Conservation (phyloP, 2,329 filamentous ascomycete species). For the Trichoderma sp. region DNA sequence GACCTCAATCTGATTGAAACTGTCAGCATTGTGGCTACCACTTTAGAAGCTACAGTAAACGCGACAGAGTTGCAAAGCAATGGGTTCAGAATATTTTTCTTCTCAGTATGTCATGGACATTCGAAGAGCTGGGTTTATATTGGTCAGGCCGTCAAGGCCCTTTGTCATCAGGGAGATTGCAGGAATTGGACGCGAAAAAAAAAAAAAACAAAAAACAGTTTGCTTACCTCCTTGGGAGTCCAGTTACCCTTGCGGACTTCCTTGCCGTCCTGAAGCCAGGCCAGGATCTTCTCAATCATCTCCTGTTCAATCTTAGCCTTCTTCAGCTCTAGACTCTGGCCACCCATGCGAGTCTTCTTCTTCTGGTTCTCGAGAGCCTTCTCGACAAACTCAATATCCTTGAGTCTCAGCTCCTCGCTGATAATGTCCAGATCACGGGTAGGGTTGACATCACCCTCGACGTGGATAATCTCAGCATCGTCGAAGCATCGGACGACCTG, state of each 20-base stretch:
- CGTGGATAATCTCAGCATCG: constrained; percentile 98
- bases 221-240: constrained; percentile 88
- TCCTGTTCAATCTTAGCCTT: constrained; percentile 94
- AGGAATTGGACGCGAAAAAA: constrained; percentile 7
- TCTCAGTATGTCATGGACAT: constrained; percentile 83
- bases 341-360: constrained; percentile 93
- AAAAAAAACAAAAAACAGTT: constrained; percentile 25
- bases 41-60: neutral
- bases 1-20: constrained; percentile 71
- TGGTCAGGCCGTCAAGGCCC: constrained; percentile 85
- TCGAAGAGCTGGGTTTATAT: constrained; percentile 99
- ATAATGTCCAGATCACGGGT: constrained; percentile 94
- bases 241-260: constrained; percentile 90
- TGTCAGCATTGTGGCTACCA: constrained; percentile 10
- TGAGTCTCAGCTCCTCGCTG: constrained; percentile 91
- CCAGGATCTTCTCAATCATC: constrained; percentile 84
- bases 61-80: neutral
- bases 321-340: constrained; percentile 96
- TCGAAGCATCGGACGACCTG: constrained; percentile 97
- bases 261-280: constrained; percentile 81
- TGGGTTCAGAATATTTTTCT: constrained; percentile 69
- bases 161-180: constrained; percentile 86
- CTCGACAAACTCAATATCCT: constrained; percentile 98
- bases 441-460: constrained; percentile 97
- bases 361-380: constrained; percentile 88